Conservation (phyloP, 257 asterid species). For the Solanum sitiens region DNA sequence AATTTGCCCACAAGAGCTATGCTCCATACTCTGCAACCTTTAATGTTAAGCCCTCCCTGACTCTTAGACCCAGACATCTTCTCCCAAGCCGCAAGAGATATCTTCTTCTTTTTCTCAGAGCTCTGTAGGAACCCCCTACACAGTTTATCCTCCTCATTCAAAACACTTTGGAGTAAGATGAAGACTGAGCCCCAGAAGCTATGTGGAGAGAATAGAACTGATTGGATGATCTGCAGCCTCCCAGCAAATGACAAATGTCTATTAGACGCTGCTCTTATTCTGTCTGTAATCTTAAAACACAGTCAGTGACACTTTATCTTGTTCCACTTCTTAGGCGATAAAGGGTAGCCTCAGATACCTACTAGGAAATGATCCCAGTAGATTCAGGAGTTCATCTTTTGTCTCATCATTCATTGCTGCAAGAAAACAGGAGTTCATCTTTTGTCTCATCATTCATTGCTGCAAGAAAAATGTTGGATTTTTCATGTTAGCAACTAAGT, state of each 20-base stretch:
- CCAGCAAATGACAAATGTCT: neutral
- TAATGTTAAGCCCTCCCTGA: neutral
- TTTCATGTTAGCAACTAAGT: neutral
- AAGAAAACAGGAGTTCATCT: neutral
- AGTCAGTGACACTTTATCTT: neutral
- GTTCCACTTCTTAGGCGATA: neutral
- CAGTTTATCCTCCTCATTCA: neutral
- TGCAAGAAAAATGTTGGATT: neutral
- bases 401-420: neutral
- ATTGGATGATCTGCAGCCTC: neutral
- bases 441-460: neutral
- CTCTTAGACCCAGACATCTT: neutral
- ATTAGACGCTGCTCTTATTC: neutral
- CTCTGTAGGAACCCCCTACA: neutral
- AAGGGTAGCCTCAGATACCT: neutral
- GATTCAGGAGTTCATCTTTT: neutral
- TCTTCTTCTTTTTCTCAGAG: neutral
- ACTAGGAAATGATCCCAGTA: neutral
- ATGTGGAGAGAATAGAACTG: neutral
- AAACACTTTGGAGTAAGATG: neutral
- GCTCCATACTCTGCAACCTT: neutral
- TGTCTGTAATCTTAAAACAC: neutral
- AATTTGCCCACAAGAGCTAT: neutral
- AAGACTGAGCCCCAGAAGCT: neutral
- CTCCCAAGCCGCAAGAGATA: neutral